Evolutionary conservation across 1,284 basidiomycete species (phyloP), one percentile per base, ranked within the genome.

Genomic region (Irpex rosettiformis): DNA sequence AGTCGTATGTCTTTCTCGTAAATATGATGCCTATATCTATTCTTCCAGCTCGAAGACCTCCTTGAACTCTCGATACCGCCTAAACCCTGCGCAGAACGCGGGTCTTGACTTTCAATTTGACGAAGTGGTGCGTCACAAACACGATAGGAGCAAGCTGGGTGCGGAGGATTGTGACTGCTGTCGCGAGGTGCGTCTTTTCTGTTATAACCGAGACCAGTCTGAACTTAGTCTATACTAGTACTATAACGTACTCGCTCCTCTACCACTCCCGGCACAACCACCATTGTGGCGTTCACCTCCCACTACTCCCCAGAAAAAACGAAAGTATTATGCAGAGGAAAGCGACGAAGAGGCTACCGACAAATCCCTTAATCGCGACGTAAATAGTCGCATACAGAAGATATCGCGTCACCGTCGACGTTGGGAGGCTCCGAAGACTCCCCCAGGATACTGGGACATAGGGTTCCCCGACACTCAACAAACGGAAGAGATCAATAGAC

Each of bases 401-500:
- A 86, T 94, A 54, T 94, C 93, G 22, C 82, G 91, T 27, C 93
- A 95, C 73, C 82, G 93, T 27, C 77, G 85, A 63, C 77, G 84
- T 47, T 93, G 89, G 88, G 78, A 79, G 29, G 79, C 84, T 48
- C 78, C 86, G 1, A 80, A 77, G 48, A 94, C 93, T 0, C 94
- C 94, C 16, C 93, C 93, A 1, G 86, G 84, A 22, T 96, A 91
- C 71, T 93, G 91, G 92, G 79, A 89, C 62, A 94, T 96, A 57
- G 91, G 88, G 0, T 96, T 97, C 68, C 94, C 94, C 0, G 78
- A 79, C 62, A 95, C 94, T 2, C 93, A 94, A 70, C 82, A 90
- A 66, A 88, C 86, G 16, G 78, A 77, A 45, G 79, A 79, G 54
- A 91, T 94, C 63, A 96, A 96, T 69, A 75, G 77, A 58, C 74